Conservation (phyloP, 2,329 filamentous ascomycete genomes). For the Chaetomium olivaceum region DNA sequence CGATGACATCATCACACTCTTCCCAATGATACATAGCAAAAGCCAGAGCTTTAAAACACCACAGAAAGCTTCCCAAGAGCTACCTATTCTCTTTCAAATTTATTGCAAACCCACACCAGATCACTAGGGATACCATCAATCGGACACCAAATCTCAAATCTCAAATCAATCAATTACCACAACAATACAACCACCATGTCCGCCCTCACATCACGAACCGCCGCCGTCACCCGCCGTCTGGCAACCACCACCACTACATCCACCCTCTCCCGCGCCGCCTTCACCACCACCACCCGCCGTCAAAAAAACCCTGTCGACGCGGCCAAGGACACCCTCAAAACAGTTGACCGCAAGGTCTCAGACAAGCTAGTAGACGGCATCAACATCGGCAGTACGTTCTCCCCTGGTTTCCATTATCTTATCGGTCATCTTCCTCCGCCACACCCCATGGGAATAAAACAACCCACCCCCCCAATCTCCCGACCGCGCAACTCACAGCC, state of each 20-base stretch:
- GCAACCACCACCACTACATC: constrained; percentile 37
- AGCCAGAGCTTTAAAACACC: constrained; percentile 8
- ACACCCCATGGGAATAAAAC: background rate
- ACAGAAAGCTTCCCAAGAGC: background rate
- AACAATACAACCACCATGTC: constrained; percentile 47
- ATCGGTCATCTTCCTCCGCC: background rate
- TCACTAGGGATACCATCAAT: background rate
- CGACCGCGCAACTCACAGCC: no score
- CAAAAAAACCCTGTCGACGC: constrained; percentile 54
- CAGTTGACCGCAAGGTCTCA: constrained; percentile 59
- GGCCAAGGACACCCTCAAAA: constrained; percentile 61
- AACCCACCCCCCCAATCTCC: background rate
- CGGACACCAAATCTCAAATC: background rate
- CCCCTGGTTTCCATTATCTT: no score
- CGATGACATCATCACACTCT: constrained; percentile 31
- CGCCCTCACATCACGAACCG: constrained; percentile 50
- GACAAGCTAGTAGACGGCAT: constrained; percentile 64
- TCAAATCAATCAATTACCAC: constrained; percentile 14
- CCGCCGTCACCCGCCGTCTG: constrained; percentile 47
- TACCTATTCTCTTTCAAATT: background rate
- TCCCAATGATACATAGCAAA: constrained; percentile 12
- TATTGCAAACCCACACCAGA: background rate
- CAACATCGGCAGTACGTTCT: constrained; percentile 51
- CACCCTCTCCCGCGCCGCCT: constrained; percentile 45
- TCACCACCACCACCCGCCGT: constrained; percentile 49